Evolutionary conservation across 177 flowering plant species (phyloP), one percentile per base, ranked within the genome.

Genomic region (Vitis hybrid): DNA sequence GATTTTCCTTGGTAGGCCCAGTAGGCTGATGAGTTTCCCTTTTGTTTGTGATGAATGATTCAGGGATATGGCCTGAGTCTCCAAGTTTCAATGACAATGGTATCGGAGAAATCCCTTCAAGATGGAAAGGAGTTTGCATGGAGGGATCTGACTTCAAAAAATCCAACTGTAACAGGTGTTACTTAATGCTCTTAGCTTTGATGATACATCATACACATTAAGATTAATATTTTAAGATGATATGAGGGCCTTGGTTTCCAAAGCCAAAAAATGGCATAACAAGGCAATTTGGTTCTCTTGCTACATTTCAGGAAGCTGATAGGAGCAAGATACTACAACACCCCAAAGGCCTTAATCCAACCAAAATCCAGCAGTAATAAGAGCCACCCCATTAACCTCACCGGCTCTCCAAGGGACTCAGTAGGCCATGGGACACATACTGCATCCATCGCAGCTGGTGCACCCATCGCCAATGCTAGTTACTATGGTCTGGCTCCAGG

Each of bases 71-170:
- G 91, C 93, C 97, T 0, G 93, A 91, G 78, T 91, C 90, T 30
- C 87, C 86, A 27, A 89, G 93, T 75, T 89, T 91, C 77, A 77
- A 65, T 48, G 93, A 91, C 55, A 11, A 78, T 7, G 93, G 92
- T 21, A 66, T 88, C 1, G 91, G 92, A 27, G 71, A 81, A 70
- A 79, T 91, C 50, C 97, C 97, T 54, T 72, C 79, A n/a, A 83
- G 81, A 80, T 91, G 92, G 97, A 88, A 85, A 77, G 97, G 97
- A 67, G 78, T 79, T 64, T 91, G 97, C 84, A 88, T 89, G 97
- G 89, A 88, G 64, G 91, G 88, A 13, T 53, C 81, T 48, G 87
- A 88, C 71, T 89, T 87, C 75, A 84, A 81, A 30, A 86, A 83
- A 71, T 80, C 86, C 24, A 61, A 82, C 11, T 89, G 97, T 63